Base-by-base conservation (phyloP, 352 stramenopile genomes). In the Phytopythium mirpurense region DNA sequence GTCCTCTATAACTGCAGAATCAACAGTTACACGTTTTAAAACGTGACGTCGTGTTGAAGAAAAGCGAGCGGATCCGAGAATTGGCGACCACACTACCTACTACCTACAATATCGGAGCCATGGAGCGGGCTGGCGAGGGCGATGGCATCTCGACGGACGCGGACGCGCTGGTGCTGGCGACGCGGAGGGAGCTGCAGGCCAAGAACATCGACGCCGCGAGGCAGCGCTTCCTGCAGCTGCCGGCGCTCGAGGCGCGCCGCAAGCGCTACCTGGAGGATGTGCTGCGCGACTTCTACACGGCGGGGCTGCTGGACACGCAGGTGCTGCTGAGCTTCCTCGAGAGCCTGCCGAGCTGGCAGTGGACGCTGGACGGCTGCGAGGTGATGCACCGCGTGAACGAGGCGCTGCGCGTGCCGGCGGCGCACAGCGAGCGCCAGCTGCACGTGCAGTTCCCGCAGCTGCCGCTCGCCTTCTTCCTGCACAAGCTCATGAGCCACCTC, bases 311-410 rank as follows among this genome's bases (percentile, higher is more conserved):
- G 52, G 76, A 90, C 54, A 62, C 87, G 9, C 66, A 76, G 19
- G 71, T 81, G 61, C 49, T 90, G 46, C 57, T 90, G 21, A 84
- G 70, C 60, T 90, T 90, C 62, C 65, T 90, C 18, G 74, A 90
- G 48, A 65, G 54, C 14, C 65, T 90, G 32, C 76, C 76, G 4
- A 83, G 71, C 57, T 86, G 74, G 76, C 59, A 85, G 45, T 90
- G 76, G 79, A 83, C 79, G 50, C 59, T 88, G 12, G 76, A 88
- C 46, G 79, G 79, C 15, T 88, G 76, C 51, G 62, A 67, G n/a
- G 65, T 90, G 57, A 63, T 90, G 27, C 67, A 90, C 46, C 66
- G 60, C 37, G 72, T 90, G 34, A 73, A 82, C 49, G 65, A 60
- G 26, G 65, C 72, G 7, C 56, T 86, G 36, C 62, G 65, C 24